Conservation (phyloP, 163 green algal genomes). For the Scenedesmus sp. region DNA sequence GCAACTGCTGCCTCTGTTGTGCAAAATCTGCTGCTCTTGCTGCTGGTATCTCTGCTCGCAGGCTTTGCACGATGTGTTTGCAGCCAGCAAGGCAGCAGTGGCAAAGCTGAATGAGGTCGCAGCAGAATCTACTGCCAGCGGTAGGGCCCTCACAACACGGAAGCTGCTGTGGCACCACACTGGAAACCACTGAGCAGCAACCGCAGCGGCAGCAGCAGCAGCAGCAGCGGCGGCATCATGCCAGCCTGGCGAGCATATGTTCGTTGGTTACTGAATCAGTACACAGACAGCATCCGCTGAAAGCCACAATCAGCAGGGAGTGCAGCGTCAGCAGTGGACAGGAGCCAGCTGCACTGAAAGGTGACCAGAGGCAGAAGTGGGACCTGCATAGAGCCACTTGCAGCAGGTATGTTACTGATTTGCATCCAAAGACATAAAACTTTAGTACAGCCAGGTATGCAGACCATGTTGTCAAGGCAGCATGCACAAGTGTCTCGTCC, state of each 20-base stretch:
- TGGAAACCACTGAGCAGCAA: neutral
- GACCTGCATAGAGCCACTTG: no score
- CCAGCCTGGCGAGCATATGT: neutral
- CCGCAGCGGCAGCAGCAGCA: neutral
- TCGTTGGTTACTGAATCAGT: neutral
- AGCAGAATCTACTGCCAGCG: slow-evolving; percentile 4
- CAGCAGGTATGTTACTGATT: no score
- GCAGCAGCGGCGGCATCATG: neutral
- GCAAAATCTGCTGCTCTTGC: neutral
- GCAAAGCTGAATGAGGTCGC: neutral
- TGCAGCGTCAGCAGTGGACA: no score
- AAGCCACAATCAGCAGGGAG: neutral
- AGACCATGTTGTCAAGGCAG: no score
- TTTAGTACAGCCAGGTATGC: no score
- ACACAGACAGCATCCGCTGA: neutral
- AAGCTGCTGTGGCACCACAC: neutral
- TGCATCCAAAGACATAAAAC: no score
- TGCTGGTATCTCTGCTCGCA: neutral
- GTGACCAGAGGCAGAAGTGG: no score
- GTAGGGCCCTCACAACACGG: neutral
- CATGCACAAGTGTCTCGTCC: no score
- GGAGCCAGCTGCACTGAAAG: no score
- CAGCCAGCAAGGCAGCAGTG: neutral
- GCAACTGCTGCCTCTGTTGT: neutral
- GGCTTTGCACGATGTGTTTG: neutral